Percentiles rank a stretch among this genome's conserved stretches.
Evolutionary conservation across 148 eudicot species (phyloP).

Genomic region (Amaranthus palmeri): DNA sequence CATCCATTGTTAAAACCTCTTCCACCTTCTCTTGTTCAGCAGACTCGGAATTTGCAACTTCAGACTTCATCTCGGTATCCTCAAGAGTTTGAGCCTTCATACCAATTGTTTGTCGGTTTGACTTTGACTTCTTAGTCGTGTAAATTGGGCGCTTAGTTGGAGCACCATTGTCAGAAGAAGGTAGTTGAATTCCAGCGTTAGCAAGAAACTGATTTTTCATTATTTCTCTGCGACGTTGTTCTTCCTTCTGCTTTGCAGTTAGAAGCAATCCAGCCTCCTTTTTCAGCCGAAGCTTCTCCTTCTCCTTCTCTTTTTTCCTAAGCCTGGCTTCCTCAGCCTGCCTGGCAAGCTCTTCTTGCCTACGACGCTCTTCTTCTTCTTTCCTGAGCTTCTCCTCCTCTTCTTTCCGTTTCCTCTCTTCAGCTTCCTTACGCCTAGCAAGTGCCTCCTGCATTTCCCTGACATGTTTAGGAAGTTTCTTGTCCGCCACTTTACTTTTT

Average conservation of each 20-base stretch:
- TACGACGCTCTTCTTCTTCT: constrained; percentile 82
- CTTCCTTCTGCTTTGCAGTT: constrained; percentile 90
- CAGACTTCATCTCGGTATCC: constrained; percentile 38
- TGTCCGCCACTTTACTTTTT: constrained; percentile 52
- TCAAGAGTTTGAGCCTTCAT: constrained; percentile 37
- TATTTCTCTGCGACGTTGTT: constrained; percentile 69
- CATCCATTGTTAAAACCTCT: constrained; percentile 21
- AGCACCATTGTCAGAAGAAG: constrained; percentile 45
- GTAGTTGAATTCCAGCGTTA: constrained; percentile 35
- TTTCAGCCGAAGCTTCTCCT: constrained; percentile 71
- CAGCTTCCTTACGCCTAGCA: constrained; percentile 66
- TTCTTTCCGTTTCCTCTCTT: constrained; percentile 66
- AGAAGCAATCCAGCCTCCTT: constrained; percentile 65
- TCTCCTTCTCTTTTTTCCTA: constrained; percentile 72
- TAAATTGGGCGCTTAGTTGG: constrained; percentile 68
- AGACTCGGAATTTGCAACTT: constrained; percentile 36
- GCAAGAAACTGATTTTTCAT: constrained; percentile 77
- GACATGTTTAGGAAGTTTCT: constrained; percentile 78
- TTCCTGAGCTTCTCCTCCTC: constrained; percentile 78
- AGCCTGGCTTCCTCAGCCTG: constrained; percentile 75
- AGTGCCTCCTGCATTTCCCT: constrained; percentile 92
- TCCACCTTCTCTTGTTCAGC: constrained; percentile 47
- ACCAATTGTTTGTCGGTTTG: constrained; percentile 51
- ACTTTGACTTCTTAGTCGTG: constrained; percentile 60
- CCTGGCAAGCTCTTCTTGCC: constrained; percentile 66